A percentile compares a stretch with the other conserved stretches of the same genome.
These are phyloP conservation scores for Cryptosporidium viatorum DNA, from an alignment of 169 alveolate species.

Conservation along the genomic window DNA sequence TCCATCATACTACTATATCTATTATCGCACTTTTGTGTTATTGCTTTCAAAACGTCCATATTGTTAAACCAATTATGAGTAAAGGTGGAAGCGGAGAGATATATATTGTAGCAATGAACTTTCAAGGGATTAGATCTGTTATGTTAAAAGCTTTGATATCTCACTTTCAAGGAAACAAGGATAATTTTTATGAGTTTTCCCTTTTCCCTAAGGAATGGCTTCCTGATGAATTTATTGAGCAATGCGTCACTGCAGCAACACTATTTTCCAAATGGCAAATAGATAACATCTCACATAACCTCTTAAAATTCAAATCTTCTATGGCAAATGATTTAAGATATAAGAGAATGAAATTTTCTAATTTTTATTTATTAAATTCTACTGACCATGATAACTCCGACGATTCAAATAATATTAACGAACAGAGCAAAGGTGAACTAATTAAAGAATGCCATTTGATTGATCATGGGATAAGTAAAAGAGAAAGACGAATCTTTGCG, in stretches of 20 bases:
- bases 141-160: constrained; percentile 79
- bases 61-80: constrained; percentile 81
- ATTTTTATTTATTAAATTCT: neutral
- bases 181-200: constrained; percentile 72
- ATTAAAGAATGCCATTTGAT: neutral
- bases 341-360: constrained; percentile 5
- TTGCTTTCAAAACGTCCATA: constrained; percentile 82
- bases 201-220: constrained; percentile 80
- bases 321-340: neutral
- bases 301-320: constrained; percentile 40
- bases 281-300: constrained; percentile 76
- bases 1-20: constrained; percentile 81
- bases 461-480: constrained; percentile 16
- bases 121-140: constrained; percentile 83
- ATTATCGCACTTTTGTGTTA: constrained; percentile 79
- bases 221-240: constrained; percentile 81
- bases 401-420: neutral
- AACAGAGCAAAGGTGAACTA: neutral
- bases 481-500: constrained; percentile 58
- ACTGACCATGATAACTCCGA: neutral
- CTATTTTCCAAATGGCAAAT: constrained; percentile 67
- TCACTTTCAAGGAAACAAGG: constrained; percentile 74
- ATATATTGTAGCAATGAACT: constrained; percentile 80
- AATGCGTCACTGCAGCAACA: constrained; percentile 81
- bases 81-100: constrained; percentile 81